Evolutionary conservation across 148 eudicot genomes (phyloP).

Genomic region (Euryodendron excelsum): DNA sequence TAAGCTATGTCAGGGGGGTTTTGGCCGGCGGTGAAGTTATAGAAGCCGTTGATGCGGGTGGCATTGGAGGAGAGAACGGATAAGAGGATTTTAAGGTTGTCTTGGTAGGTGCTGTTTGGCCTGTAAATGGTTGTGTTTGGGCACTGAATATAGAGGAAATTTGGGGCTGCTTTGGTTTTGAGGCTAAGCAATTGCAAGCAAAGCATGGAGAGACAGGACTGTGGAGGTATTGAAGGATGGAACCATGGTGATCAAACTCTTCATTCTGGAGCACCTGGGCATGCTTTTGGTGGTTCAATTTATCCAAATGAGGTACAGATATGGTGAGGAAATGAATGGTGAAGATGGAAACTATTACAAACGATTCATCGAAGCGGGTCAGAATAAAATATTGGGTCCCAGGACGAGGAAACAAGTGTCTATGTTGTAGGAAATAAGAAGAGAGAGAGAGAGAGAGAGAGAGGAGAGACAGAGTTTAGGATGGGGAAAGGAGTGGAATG

Average conservation of each 20-base stretch:
- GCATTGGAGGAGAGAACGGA: neutral
- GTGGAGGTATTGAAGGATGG: neutral
- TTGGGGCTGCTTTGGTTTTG: neutral
- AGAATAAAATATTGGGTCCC: no score
- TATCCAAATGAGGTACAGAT: no score
- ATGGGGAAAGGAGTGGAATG: no score
- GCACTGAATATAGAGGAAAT: neutral
- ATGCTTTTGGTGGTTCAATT: no score
- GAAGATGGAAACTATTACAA: no score
- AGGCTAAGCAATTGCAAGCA: neutral
- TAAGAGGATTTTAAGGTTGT: conserved; percentile 1
- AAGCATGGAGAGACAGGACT: neutral
- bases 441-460: no score
- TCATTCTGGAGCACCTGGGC: neutral
- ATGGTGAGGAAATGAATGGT: no score
- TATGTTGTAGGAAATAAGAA: no score
- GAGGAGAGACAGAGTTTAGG: no score
- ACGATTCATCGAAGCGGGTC: no score
- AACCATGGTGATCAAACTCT: neutral
- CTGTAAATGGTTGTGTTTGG: neutral
- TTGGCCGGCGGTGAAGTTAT: conserved; percentile 3
- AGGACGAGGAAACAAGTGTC: no score
- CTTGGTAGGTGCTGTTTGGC: neutral
- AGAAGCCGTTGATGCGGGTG: neutral
- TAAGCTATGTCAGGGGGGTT: conserved; percentile 14